Evolutionary conservation across 2,329 filamentous ascomycete species (phyloP).

Genomic region (Sporothrix phasma): DNA sequence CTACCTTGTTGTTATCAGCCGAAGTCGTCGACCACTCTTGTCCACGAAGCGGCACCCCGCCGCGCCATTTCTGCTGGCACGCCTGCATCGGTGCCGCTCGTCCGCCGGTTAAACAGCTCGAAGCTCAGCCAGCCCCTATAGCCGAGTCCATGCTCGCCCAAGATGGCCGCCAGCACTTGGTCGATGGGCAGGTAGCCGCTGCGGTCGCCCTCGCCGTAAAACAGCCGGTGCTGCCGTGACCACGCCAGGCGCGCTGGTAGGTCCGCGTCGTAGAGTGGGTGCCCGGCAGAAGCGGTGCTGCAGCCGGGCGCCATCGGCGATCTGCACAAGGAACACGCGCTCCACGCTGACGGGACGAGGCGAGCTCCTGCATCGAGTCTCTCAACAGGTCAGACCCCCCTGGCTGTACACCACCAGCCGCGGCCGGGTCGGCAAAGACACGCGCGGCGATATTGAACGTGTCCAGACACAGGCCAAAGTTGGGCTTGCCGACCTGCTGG

Average conservation of each 20-base stretch:
- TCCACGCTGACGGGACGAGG: conserved; percentile 35
- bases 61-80: conserved; percentile 43
- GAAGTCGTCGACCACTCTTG: conserved; percentile 23
- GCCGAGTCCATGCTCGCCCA: conserved; percentile 44
- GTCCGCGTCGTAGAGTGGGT: conserved; percentile 41
- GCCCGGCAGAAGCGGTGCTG: conserved; percentile 38
- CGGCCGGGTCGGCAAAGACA: conserved; percentile 46
- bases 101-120: conserved; percentile 47
- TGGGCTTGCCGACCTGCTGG: conserved; percentile 40
- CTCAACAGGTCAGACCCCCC: conserved; percentile 38
- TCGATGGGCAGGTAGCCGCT: conserved; percentile 51
- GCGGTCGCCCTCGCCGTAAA: conserved; percentile 44
- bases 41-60: conserved; percentile 42
- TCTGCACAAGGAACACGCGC: conserved; percentile 54
- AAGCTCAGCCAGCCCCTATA: conserved; percentile 50
- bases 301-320: conserved; percentile 50
- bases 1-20: background rate
- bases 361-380: conserved; percentile 36
- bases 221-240: conserved; percentile 51
- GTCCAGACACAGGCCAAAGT: conserved; percentile 53
- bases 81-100: conserved; percentile 33
- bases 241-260: conserved; percentile 53
- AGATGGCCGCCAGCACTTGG: conserved; percentile 41
- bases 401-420: conserved; percentile 31
- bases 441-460: conserved; percentile 53